These are phyloP conservation scores for Kluyveromyces aestuarii DNA, from an alignment of 805 yeast species.

Conservation along the genomic window DNA sequence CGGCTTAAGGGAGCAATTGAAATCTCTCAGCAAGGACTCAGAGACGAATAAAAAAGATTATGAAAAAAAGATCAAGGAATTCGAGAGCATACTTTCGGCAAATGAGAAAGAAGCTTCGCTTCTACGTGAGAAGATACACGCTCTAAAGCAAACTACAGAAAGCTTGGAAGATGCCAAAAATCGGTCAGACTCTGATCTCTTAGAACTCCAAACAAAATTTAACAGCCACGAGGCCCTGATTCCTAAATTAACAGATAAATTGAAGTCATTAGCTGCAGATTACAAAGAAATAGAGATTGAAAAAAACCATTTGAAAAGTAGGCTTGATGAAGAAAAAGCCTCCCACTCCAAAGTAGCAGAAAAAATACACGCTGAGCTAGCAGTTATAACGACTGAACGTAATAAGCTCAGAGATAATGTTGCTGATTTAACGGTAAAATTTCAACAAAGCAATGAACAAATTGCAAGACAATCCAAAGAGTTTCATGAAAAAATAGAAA, in stretches of 20 bases:
- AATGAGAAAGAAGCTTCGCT: conserved; percentile 9
- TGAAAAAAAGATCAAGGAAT: conserved; percentile 12
- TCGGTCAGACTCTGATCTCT: conserved; percentile 16
- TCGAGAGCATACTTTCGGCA: neutral
- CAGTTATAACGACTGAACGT: neutral
- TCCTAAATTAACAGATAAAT: conserved; percentile 36
- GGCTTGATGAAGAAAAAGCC: neutral
- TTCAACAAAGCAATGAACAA: neutral
- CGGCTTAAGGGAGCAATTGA: conserved; percentile 39
- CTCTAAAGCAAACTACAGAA: conserved; percentile 8
- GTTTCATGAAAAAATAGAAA: neutral
- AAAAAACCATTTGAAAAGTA: conserved; percentile 7
- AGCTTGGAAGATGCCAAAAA: conserved; percentile 15
- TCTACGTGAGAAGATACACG: conserved; percentile 14
- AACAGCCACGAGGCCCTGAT: conserved; percentile 29
- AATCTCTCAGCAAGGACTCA: conserved; percentile 22
- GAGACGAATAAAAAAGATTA: conserved; percentile 15
- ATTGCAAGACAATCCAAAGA: conserved; percentile 6
- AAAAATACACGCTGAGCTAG: neutral
- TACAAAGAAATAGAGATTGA: conserved; percentile 22
- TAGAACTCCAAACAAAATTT: conserved; percentile 18
- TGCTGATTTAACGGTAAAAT: neutral
- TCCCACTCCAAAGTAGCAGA: conserved; percentile 6
- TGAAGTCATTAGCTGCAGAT: conserved; percentile 34
- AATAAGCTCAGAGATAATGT: no score